Base-by-base conservation (phyloP, 192 early-diverging fungal genomes). In the Podila minutissima region DNA sequence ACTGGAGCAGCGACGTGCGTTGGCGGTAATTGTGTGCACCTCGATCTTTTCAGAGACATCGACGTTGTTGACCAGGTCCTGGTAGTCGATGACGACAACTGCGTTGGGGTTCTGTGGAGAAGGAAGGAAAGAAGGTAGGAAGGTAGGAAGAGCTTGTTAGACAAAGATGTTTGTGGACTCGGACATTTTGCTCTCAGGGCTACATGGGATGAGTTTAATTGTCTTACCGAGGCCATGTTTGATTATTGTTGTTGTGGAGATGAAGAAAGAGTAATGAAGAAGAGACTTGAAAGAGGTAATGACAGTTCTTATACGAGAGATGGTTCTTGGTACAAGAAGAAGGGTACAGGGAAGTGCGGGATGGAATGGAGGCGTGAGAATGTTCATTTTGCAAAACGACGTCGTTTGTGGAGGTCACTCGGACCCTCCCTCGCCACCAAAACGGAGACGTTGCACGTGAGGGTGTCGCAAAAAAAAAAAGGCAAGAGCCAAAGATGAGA, bases 51-150 rank as follows among this genome's bases (percentile, higher is more conserved):
- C 32, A 51, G 74, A 69, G 38, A 91, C 74, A 66, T 89, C 87
- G 33, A 57, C 66, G 19, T 67, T 66, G 50, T 64, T 58, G 59
- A 82, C 63, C 29, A 91, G 82, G 57, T 89, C 83, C 29, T 79
- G 75, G 71, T 89, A 89, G 64, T 87, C 85, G 38, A 90, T 20
- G 1, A 83, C 74, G 15, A 90, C 84, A 35, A 75, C 83, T 15
- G 72, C 33, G 58, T 84, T 82, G 8, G 65, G 1, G 67, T 59
- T 58, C 38, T 46, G 26, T 31, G 29, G 38, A 59, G 35, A 68
- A 68, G 62, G 62, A 62, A 48, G 28, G 55, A 65, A 29, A 29
- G 29, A 29, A 29, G 29, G 29, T 2, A 29, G 29, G 29, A 29
- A 29, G 1, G 29, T 29, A 29, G 29, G 29, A 41, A 49, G 20